Conservation (phyloP, 345 rosid genomes). For the Salix brachista region DNA sequence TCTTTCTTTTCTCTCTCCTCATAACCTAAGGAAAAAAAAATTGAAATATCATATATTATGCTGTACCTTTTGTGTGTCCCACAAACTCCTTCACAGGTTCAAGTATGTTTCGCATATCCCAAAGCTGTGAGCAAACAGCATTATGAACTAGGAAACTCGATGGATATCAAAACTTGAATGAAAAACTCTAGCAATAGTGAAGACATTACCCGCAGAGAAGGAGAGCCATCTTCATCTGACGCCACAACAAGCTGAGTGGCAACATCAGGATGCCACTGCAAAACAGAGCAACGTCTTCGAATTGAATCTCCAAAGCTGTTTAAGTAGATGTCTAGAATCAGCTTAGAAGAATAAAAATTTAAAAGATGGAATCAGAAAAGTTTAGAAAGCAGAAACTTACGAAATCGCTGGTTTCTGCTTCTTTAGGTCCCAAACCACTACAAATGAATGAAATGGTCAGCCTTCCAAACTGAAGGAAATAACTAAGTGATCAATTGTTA, state of each 20-base stretch:
- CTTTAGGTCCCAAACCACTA: slow-evolving; percentile 98
- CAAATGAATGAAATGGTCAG: slow-evolving; percentile 12
- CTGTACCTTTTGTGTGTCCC: slow-evolving; percentile 92
- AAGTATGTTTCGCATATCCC: slow-evolving; percentile 96
- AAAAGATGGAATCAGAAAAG: background rate
- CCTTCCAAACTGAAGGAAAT: slow-evolving; percentile 3
- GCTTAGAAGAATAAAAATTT: background rate
- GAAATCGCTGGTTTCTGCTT: slow-evolving; percentile 93
- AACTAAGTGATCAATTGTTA: background rate
- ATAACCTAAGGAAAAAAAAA: background rate
- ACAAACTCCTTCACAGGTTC: slow-evolving; percentile 82
- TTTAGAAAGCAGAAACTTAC: slow-evolving; percentile 39
- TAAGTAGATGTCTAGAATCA: slow-evolving; percentile 21
- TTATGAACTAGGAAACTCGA: background rate
- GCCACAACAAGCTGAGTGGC: slow-evolving; percentile 98
- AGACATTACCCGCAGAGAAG: slow-evolving; percentile 64
- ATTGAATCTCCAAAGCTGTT: slow-evolving; percentile 85
- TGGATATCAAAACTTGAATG: background rate
- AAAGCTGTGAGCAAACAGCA: slow-evolving; percentile 59
- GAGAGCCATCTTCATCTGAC: slow-evolving; percentile 89
- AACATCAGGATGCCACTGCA: slow-evolving; percentile 98
- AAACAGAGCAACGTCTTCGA: slow-evolving; percentile 91
- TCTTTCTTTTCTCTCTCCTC: background rate
- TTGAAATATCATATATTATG: background rate
- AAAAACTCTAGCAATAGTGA: background rate